Evolutionary conservation across 768 basidiomycete genomes (phyloP).

Genomic region (Zangia roseola): DNA sequence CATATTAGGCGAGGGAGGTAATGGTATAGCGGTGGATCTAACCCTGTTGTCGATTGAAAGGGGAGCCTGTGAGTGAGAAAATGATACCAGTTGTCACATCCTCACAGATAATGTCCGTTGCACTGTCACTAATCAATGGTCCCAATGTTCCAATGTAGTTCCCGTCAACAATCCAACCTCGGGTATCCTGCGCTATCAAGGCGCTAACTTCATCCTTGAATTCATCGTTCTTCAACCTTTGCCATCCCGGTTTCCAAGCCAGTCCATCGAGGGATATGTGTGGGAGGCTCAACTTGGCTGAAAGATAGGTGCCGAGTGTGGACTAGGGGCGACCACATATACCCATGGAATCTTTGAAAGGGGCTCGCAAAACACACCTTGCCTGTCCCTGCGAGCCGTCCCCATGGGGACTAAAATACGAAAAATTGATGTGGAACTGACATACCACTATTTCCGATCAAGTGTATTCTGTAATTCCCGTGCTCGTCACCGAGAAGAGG

Average conservation of each 20-base stretch:
- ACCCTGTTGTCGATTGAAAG: constrained; percentile 41
- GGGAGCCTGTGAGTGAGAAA: background rate
- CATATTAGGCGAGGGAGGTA: constrained; percentile 60
- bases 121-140: constrained; percentile 33
- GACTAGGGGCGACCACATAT: constrained; percentile 33
- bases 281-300: constrained; percentile 43
- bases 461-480: constrained; percentile 46
- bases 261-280: constrained; percentile 47
- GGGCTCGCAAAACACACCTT: constrained; percentile 32
- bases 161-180: constrained; percentile 58
- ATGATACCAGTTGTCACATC: background rate
- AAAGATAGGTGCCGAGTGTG: constrained; percentile 47
- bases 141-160: constrained; percentile 35
- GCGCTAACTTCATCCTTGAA: constrained; percentile 16
- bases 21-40: constrained; percentile 59
- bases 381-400: constrained; percentile 31
- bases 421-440: background rate
- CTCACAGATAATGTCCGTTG: constrained; percentile 57
- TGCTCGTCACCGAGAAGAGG: constrained; percentile 42
- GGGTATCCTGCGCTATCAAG: constrained; percentile 28
- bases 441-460: constrained; percentile 56
- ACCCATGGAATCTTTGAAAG: too few relatives aligned
- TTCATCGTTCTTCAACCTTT: constrained; percentile 26
- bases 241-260: constrained; percentile 53
- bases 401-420: background rate